These are phyloP conservation scores for Salvia miltiorrhiza DNA, from an alignment of 257 asterid genomes.

Conservation along the genomic window DNA sequence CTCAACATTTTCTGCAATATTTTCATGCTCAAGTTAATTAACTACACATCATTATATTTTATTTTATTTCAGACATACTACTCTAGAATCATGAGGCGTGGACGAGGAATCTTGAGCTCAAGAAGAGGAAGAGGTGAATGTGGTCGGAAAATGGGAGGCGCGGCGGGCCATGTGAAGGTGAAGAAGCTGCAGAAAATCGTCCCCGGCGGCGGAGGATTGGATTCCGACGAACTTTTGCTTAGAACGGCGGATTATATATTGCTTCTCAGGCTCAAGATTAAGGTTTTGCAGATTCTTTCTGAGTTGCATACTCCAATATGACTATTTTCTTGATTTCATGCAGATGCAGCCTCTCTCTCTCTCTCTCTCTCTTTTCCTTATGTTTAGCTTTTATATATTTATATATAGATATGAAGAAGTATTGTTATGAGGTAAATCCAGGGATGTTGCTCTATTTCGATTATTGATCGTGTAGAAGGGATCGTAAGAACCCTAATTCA, in stretches of 20 bases:
- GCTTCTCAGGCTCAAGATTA: conserved; percentile 39
- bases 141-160: not conserved
- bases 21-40: not conserved
- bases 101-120: not conserved
- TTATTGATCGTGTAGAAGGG: not conserved
- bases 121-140: not conserved
- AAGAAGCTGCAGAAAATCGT: conserved; percentile 35
- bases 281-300: conserved; percentile 31
- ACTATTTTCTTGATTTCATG: conserved; percentile 1
- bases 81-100: conserved; percentile 23
- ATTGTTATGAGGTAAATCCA: not conserved
- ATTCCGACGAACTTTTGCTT: conserved; percentile 34
- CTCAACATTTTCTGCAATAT: conserved; percentile 22
- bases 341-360: not conserved
- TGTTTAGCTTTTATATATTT: too few relatives aligned
- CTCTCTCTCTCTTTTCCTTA: not conserved
- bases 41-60: too few relatives aligned
- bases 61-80: too few relatives aligned
- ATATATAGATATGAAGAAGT: not conserved
- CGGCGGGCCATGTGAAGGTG: conserved; percentile 28
- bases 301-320: conserved; percentile 11
- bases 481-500: not conserved
- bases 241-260: conserved; percentile 41
- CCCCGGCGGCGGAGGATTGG: conserved; percentile 33
- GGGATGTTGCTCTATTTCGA: not conserved